Percentiles rank a stretch among this genome's conserved stretches.
phyloP scores from a whole-genome alignment of 768 basidiomycete species.

The Psilocybe tampanensis region DNA sequence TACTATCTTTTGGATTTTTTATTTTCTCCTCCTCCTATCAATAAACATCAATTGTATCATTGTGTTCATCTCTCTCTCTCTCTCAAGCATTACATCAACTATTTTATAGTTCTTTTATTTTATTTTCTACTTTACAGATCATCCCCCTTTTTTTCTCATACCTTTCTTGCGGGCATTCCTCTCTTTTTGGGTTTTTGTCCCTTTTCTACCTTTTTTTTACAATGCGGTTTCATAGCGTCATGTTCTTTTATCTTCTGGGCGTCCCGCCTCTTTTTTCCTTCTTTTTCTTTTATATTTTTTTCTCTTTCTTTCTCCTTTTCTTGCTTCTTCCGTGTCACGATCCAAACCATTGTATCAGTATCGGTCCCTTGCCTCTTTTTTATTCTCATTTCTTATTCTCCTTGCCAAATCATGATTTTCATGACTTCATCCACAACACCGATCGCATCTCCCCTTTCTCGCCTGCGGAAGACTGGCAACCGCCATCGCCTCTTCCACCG shows the following conservation, averaged over 20 bases:
- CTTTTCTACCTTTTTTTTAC: background rate
- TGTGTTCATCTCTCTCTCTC: background rate
- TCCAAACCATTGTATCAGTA: constrained; percentile 14
- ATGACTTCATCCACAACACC: background rate
- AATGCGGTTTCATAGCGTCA: too few relatives aligned
- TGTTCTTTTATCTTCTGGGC: background rate
- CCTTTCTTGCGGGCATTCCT: background rate
- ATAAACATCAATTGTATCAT: constrained; percentile 13
- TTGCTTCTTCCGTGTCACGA: constrained; percentile 4
- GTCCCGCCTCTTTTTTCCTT: background rate
- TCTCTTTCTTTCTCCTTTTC: background rate
- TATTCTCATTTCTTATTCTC: background rate
- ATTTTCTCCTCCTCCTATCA: constrained; percentile 3
- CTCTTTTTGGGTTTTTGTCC: background rate
- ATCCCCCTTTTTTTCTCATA: background rate
- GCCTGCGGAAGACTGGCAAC: too few relatives aligned
- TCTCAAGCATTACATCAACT: constrained; percentile 2
- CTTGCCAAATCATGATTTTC: background rate
- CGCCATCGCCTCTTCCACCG: background rate
- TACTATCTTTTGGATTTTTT: constrained; percentile 11
- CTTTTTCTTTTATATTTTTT: background rate
- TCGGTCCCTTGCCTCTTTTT: background rate
- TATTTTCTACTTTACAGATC: background rate
- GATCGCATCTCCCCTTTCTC: background rate
- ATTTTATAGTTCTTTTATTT: background rate